These are phyloP conservation scores for Neurospora intermedia DNA, from an alignment of 495 filamentous ascomycete species.

Conservation along the genomic window DNA sequence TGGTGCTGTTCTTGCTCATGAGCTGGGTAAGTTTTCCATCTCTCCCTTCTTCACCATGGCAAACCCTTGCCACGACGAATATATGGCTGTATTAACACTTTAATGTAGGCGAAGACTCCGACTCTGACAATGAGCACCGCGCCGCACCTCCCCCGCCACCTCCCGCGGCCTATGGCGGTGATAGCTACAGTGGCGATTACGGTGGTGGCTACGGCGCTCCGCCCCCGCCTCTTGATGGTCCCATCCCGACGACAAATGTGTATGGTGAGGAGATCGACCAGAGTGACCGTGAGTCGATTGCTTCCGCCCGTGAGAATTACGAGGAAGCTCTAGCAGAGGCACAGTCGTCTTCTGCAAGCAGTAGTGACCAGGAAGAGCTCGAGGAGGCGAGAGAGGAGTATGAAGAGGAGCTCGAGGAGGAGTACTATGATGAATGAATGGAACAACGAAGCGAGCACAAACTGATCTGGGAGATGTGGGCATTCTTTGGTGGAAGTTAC, in stretches of 20 bases:
- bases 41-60: neutral
- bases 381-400: conserved; percentile 37
- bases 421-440: conserved; percentile 31
- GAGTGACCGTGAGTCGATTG: conserved; percentile 30
- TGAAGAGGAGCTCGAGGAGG: conserved; percentile 38
- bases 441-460: neutral
- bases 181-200: conserved; percentile 15
- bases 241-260: conserved; percentile 15
- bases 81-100: conserved; percentile 1
- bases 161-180: conserved; percentile 17
- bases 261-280: conserved; percentile 28
- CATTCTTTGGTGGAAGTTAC: neutral
- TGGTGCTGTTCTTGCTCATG: conserved; percentile 46
- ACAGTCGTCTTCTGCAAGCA: conserved; percentile 26
- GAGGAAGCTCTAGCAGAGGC: conserved; percentile 29
- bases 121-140: conserved; percentile 14
- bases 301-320: conserved; percentile 27
- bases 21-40: conserved; percentile 32
- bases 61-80: neutral
- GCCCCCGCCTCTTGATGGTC: conserved; percentile 10
- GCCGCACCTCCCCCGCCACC: conserved; percentile 1
- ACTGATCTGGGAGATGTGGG: neutral
- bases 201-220: conserved; percentile 13
- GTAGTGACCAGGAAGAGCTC: conserved; percentile 32
- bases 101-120: conserved; percentile 13